phyloP scores from a whole-genome alignment of 1,139 yeast species.

The Yamadazyma taylorii region DNA sequence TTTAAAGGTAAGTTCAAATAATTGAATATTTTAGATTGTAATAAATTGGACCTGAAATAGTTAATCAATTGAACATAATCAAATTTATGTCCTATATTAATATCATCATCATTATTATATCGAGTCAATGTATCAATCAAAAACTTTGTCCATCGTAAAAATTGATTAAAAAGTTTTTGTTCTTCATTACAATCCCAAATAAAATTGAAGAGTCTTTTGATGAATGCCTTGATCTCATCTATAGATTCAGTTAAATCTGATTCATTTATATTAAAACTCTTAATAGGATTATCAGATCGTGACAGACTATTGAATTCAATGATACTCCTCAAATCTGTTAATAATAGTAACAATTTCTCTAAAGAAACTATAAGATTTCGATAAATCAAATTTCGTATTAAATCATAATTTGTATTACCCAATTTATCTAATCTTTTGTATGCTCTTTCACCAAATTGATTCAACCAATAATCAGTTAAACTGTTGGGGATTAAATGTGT shows the following conservation, averaged over 20 bases:
- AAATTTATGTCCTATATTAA: conserved; percentile 18
- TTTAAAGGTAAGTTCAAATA: conserved; percentile 20
- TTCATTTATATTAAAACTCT: conserved; percentile 29
- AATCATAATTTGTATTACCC: conserved; percentile 53
- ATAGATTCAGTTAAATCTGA: conserved; percentile 28
- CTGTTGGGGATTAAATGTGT: conserved; percentile 55
- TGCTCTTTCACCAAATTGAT: conserved; percentile 68
- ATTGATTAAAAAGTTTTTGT: conserved; percentile 50
- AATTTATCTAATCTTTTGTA: conserved; percentile 55
- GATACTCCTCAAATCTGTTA: conserved; percentile 48
- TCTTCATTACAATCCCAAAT: conserved; percentile 54
- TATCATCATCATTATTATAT: conserved; percentile 35
- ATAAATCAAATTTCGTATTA: conserved; percentile 44
- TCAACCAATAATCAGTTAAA: conserved; percentile 42
- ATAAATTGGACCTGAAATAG: conserved; percentile 30
- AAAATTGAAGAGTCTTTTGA: conserved; percentile 38
- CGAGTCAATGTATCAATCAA: conserved; percentile 37
- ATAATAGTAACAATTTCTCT: conserved; percentile 56
- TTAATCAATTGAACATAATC: conserved; percentile 29
- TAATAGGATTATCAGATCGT: conserved; percentile 16
- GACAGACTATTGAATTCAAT: conserved; percentile 33
- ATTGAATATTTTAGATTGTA: conserved; percentile 23
- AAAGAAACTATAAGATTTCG: conserved; percentile 53
- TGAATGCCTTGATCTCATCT: conserved; percentile 26
- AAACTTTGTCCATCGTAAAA: conserved; percentile 49